Conservation (phyloP, 306 rosid genomes). For the Fragaria vesca region DNA sequence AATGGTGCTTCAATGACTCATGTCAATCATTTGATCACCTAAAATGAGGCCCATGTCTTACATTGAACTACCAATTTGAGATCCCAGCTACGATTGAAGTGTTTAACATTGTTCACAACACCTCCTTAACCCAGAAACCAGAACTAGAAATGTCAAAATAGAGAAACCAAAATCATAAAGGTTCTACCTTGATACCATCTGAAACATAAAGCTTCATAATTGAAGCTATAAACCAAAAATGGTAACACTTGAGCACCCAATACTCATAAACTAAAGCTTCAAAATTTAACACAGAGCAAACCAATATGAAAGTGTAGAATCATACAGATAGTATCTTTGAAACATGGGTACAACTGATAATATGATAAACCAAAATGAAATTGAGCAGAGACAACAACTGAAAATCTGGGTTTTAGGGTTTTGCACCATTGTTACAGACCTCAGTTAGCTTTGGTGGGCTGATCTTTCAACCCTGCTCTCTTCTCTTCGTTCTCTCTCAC, state of each 20-base stretch:
- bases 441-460: slow-evolving; percentile 4
- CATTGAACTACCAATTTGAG: neutral
- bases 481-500: neutral
- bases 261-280: slow-evolving; percentile 6
- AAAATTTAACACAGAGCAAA: neutral
- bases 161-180: neutral
- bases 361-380: neutral
- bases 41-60: neutral
- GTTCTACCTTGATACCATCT: neutral
- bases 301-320: neutral
- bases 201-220: neutral
- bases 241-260: neutral
- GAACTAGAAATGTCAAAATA: neutral
- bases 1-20: neutral
- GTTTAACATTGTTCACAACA: slow-evolving; percentile 1
- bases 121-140: slow-evolving; percentile 1
- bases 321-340: slow-evolving; percentile 6
- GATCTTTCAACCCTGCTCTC: neutral
- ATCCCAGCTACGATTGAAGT: neutral
- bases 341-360: neutral
- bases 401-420: slow-evolving; percentile 12
- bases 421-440: slow-evolving; percentile 15
- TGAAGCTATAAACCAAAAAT: neutral
- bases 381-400: neutral
- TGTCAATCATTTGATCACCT: neutral